These are phyloP conservation scores for Penicillium coprophilum DNA, from an alignment of 495 filamentous ascomycete genomes.

Conservation along the genomic window DNA sequence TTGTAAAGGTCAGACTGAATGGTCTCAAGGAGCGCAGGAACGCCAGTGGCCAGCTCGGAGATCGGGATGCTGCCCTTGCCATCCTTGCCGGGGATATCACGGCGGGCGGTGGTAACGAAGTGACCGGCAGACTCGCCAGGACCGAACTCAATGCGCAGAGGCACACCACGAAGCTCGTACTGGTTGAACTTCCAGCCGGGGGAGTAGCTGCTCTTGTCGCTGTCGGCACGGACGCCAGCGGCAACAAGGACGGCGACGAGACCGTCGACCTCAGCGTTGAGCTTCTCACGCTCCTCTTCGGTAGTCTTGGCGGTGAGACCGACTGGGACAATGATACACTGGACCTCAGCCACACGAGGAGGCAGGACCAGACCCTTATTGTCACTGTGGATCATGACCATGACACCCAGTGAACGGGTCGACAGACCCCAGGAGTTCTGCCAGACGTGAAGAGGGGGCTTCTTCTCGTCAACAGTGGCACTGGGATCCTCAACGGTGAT, in stretches of 20 bases:
- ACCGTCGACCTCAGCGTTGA: conserved; percentile 68
- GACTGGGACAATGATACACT: conserved; percentile 88
- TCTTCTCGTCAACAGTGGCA: conserved; percentile 69
- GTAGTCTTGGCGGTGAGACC: conserved; percentile 84
- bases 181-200: conserved; percentile 98
- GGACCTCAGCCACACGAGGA: conserved; percentile 80
- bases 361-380: conserved; percentile 91
- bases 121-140: conserved; percentile 85
- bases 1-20: conserved; percentile 86
- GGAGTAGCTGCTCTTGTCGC: conserved; percentile 81
- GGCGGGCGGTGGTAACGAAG: conserved; percentile 79
- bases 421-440: conserved; percentile 99
- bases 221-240: conserved; percentile 65
- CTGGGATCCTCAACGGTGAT: conserved; percentile 93
- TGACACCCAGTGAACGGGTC: conserved; percentile 92
- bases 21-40: conserved; percentile 78
- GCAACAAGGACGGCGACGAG: conserved; percentile 63
- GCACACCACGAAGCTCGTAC: conserved; percentile 93
- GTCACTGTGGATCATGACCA: conserved; percentile 97
- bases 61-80: conserved; percentile 75
- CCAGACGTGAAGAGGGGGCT: conserved; percentile 77
- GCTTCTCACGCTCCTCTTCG: conserved; percentile 69
- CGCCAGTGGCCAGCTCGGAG: conserved; percentile 62
- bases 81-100: conserved; percentile 68
- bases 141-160: conserved; percentile 90